Evolutionary conservation across 352 stramenopile species (phyloP).

Genomic region (Pythium monospermum): DNA sequence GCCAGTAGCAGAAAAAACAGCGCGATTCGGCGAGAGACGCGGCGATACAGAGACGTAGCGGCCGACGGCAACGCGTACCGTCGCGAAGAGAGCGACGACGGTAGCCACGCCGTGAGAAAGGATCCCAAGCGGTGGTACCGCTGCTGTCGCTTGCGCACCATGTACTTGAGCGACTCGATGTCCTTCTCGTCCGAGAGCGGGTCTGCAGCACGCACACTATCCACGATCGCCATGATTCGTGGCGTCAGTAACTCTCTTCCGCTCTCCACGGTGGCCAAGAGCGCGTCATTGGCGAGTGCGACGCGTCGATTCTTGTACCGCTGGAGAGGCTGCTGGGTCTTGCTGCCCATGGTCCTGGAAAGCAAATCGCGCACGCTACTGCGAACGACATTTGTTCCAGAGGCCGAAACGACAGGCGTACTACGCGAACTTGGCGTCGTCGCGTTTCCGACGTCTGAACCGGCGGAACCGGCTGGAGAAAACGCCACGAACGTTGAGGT

Average conservation of each 20-base stretch:
- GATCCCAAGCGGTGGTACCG: neutral
- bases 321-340: no score
- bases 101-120: neutral
- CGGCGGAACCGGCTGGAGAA: no score
- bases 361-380: no score
- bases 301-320: constrained; percentile 9
- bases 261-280: neutral
- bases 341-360: no score
- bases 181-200: constrained; percentile 28
- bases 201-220: constrained; percentile 2
- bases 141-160: constrained; percentile 4
- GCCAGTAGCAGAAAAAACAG: constrained; percentile 31
- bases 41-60: neutral
- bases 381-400: no score
- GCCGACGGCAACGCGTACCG: neutral
- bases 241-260: neutral
- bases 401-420: no score
- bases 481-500: no score
- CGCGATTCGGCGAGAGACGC: constrained; percentile 11
- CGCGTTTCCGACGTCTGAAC: no score
- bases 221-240: neutral
- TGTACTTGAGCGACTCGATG: constrained; percentile 14
- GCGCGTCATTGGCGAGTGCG: neutral
- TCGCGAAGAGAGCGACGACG: neutral
- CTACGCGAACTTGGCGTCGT: no score